A percentile compares a stretch with the other conserved stretches of the same genome.
phyloP scores from a whole-genome alignment of 2,329 filamentous ascomycete species.

The Stagonosporopsis chrysanthemi region DNA sequence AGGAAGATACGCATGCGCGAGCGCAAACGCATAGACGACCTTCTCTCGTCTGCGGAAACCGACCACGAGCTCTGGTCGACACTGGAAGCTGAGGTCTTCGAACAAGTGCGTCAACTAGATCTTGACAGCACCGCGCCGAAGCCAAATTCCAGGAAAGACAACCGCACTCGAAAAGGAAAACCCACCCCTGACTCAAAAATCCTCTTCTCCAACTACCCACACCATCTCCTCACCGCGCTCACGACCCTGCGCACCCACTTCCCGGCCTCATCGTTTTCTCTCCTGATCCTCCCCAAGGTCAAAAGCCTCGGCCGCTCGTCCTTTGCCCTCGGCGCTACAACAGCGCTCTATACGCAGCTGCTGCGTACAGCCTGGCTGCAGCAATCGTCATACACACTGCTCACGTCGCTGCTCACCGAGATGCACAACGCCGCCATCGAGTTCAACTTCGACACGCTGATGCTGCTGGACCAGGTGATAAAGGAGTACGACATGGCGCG shows the following conservation, averaged over 20 bases:
- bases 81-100: constrained; percentile 72
- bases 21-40: constrained; percentile 59
- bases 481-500: constrained; percentile 32
- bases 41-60: constrained; percentile 64
- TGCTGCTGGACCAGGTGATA: constrained; percentile 48
- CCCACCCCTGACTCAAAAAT: constrained; percentile 56
- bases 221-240: constrained; percentile 66
- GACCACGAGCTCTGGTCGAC: constrained; percentile 73
- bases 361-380: constrained; percentile 68
- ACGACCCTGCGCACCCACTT: constrained; percentile 66
- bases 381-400: constrained; percentile 64
- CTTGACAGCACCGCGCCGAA: constrained; percentile 48
- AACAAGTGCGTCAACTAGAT: constrained; percentile 64
- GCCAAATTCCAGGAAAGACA: background rate
- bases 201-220: constrained; percentile 70
- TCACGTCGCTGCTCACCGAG: constrained; percentile 67
- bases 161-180: background rate
- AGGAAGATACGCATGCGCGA: constrained; percentile 48
- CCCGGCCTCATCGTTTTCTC: constrained; percentile 64
- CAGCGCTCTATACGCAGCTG: constrained; percentile 73
- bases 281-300: constrained; percentile 70
- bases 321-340: constrained; percentile 75
- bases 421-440: constrained; percentile 70
- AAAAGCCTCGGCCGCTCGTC: constrained; percentile 73
- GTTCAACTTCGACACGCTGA: constrained; percentile 60